phyloP scores from a whole-genome alignment of 129 eudicot species.

The Sambucus nigra region DNA sequence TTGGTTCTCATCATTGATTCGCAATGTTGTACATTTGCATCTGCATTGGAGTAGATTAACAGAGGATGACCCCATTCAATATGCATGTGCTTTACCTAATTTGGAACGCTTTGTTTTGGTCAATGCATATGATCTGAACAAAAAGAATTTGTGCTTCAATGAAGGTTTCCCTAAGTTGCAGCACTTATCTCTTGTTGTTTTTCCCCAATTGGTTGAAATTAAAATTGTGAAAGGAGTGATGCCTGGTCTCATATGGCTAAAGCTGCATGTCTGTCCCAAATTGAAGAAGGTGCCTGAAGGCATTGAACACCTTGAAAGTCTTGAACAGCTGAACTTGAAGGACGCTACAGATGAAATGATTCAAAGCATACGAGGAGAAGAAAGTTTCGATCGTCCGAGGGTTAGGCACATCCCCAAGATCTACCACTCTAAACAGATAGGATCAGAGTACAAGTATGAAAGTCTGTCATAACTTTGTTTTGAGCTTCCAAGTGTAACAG shows the following conservation, averaged over 20 bases:
- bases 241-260: not conserved
- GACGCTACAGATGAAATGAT: not conserved
- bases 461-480: no score
- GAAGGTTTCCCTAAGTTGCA: not conserved
- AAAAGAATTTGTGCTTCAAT: not conserved
- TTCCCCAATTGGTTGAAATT: not conserved
- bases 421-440: not conserved
- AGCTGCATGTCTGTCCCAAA: not conserved
- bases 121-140: not conserved
- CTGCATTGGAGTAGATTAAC: not conserved
- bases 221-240: not conserved
- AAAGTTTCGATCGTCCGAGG: not conserved
- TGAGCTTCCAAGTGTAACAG: no score
- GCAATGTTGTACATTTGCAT: not conserved
- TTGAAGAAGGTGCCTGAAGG: not conserved
- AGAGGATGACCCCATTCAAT: not conserved
- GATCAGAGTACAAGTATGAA: not conserved
- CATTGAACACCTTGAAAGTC: not conserved
- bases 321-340: not conserved
- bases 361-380: slow-evolving; percentile 1
- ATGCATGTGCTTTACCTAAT: not conserved
- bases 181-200: not conserved
- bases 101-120: not conserved
- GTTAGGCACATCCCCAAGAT: not conserved
- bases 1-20: slow-evolving; percentile 1